Evolutionary conservation across 305 asterid genomes (phyloP).

Genomic region (Fraxinus sp.): DNA sequence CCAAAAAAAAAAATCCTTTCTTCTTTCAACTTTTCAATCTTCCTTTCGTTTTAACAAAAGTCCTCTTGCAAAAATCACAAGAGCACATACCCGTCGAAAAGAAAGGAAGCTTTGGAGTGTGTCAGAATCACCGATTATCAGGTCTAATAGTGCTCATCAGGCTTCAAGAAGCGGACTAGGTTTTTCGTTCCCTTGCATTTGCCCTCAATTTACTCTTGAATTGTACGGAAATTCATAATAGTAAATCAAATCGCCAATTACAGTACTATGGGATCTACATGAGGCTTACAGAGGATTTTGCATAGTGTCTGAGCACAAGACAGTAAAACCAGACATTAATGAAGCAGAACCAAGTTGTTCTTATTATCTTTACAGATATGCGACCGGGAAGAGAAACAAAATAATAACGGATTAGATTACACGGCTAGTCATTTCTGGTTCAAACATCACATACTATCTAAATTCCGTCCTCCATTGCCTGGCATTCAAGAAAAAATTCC

Average conservation of each 20-base stretch:
- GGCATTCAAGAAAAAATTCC: constrained; percentile 31
- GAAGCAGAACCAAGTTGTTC: neutral
- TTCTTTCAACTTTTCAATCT: neutral
- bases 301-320: neutral
- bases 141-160: neutral
- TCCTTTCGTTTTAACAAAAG: neutral
- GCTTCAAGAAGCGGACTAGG: neutral
- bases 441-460: constrained; percentile 31
- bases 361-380: neutral
- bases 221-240: neutral
- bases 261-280: neutral
- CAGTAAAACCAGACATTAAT: neutral
- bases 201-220: neutral
- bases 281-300: neutral
- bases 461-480: constrained; percentile 41
- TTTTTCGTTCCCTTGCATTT: neutral
- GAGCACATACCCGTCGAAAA: neutral
- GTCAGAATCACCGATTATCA: neutral
- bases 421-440: constrained; percentile 32
- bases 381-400: constrained; percentile 19
- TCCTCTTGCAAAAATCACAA: neutral
- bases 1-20: neutral
- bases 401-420: constrained; percentile 24
- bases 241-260: neutral
- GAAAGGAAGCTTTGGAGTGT: neutral